Base-by-base conservation (phyloP, 331 rosid genomes). In the Phaseolus coccineus region DNA sequence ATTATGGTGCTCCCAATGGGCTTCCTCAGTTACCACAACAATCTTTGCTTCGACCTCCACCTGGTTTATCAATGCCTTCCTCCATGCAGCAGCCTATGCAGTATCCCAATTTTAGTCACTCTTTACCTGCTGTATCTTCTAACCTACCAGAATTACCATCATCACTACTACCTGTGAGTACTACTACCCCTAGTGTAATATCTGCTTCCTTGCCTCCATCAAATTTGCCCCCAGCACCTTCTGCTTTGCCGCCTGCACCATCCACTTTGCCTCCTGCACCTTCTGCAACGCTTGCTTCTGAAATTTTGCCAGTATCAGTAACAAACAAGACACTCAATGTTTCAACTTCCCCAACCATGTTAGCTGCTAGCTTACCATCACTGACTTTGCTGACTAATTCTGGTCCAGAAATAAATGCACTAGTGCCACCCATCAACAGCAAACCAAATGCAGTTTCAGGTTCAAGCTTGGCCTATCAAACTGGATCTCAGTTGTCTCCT, bases 21-120 rank as follows among this genome's bases (percentile, higher is more conserved):
- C 92, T 92, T 82, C 97, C 97, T 71, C 98, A 92, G 16, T 80
- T 90, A 80, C 89, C 84, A 27, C 98, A 90, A 71, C 98, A 91
- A 74, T 81, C 97, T 46, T 71, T 94, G 82, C 88, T 94, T 74
- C 88, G 88, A 63, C 94, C 96, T 3, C 97, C 96, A 35, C 91
- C 87, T n/a, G 96, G 97, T 74, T 81, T 94, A 76, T 56, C 94
- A 5, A 81, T 94, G 88, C 90, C 98, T 79, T 80, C 96, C 71
- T 84, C 97, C 1, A 37, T 92, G 87, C 97, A 89, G 87, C 97
- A 82, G 80, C 88, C 94, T 15, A 77, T 94, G 88, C 98, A 87
- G 64, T 91, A 79, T 84, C 88, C 96, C 24, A 90, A 80, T 68
- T 87, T 85, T 73, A 90, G 75, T 37, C 62, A 86, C 24, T 77